phyloP scores from a whole-genome alignment of 805 yeast species.

The Wickerhamiella parazyma region DNA sequence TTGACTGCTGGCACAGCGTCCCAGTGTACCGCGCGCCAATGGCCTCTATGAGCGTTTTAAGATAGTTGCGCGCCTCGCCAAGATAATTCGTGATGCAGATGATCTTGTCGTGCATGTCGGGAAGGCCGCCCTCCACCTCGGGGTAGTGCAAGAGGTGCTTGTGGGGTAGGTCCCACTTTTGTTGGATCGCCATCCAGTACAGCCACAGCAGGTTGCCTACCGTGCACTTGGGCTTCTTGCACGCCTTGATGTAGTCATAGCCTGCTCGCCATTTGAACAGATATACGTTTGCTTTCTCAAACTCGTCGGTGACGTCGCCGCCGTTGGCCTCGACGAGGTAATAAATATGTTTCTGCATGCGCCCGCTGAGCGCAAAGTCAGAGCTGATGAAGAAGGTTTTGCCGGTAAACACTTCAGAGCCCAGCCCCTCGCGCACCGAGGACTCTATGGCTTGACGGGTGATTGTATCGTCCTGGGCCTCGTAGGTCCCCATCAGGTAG shows the following conservation, averaged over 20 bases:
- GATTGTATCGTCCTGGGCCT: conserved; percentile 10
- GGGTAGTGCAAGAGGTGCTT: conserved; percentile 60
- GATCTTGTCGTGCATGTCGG: conserved; percentile 39
- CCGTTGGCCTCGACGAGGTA: conserved; percentile 39
- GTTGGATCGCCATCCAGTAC: conserved; percentile 45
- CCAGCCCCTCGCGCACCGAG: conserved; percentile 17
- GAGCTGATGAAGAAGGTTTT: conserved; percentile 38
- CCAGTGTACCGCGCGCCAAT: conserved; percentile 70
- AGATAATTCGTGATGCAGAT: conserved; percentile 68
- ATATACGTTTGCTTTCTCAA: conserved; percentile 33
- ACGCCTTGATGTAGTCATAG: conserved; percentile 36
- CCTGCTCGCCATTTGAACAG: conserved; percentile 55
- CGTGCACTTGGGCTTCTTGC: conserved; percentile 25
- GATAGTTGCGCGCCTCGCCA: conserved; percentile 69
- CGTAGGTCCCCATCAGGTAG: conserved; percentile 13
- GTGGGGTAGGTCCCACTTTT: conserved; percentile 42
- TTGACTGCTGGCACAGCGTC: conserved; percentile 44
- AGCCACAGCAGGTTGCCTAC: conserved; percentile 71
- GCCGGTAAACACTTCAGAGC: conserved; percentile 26
- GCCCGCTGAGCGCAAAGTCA: conserved; percentile 43
- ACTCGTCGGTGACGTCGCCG: conserved; percentile 33
- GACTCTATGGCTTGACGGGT: conserved; percentile 20
- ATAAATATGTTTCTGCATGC: conserved; percentile 30
- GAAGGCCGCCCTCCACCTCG: conserved; percentile 36
- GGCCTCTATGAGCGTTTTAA: conserved; percentile 46